Evolutionary conservation across 179 eudicot species (phyloP).

Genomic region (Patellifolia procumbens): DNA sequence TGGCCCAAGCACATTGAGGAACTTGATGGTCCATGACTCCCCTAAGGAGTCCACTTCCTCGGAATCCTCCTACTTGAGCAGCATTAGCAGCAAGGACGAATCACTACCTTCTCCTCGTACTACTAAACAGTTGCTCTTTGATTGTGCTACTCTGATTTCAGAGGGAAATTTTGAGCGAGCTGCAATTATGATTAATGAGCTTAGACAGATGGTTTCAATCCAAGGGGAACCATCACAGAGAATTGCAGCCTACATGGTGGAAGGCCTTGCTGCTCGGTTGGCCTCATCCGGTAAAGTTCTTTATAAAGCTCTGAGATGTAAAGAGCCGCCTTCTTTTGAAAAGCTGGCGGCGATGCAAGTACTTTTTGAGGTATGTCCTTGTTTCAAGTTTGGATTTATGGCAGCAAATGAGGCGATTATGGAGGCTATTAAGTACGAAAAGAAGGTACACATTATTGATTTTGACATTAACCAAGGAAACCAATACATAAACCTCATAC

Average conservation of each 20-base stretch:
- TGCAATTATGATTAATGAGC: slow-evolving; percentile 56
- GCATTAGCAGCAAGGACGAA: slow-evolving; percentile 54
- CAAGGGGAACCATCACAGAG: slow-evolving; percentile 88
- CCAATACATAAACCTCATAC: slow-evolving; percentile 78
- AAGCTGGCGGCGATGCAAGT: slow-evolving; percentile 93
- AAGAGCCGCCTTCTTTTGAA: slow-evolving; percentile 77
- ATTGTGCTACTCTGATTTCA: slow-evolving; percentile 72
- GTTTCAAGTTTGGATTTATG: slow-evolving; percentile 92
- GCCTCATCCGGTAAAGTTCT: slow-evolving; percentile 80
- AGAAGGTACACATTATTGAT: slow-evolving; percentile 71
- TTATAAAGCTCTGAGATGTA: slow-evolving; percentile 85
- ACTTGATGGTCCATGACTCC: slow-evolving; percentile 45
- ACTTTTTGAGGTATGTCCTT: slow-evolving; percentile 93
- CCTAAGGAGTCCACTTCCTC: slow-evolving; percentile 79
- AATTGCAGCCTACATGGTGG: slow-evolving; percentile 97
- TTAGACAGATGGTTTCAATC: slow-evolving; percentile 72
- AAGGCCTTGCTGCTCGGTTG: slow-evolving; percentile 87
- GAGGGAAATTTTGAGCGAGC: slow-evolving; percentile 64
- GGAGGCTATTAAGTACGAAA: slow-evolving; percentile 67
- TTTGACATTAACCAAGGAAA: slow-evolving; percentile 94
- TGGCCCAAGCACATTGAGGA: slow-evolving; percentile 26
- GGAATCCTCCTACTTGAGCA: slow-evolving; percentile 58
- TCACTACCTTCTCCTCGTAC: slow-evolving; percentile 24
- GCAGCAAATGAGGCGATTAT: slow-evolving; percentile 86
- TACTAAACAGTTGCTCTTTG: slow-evolving; percentile 64